These are phyloP conservation scores for Salix viminalis DNA, from an alignment of 345 rosid genomes.

Conservation along the genomic window DNA sequence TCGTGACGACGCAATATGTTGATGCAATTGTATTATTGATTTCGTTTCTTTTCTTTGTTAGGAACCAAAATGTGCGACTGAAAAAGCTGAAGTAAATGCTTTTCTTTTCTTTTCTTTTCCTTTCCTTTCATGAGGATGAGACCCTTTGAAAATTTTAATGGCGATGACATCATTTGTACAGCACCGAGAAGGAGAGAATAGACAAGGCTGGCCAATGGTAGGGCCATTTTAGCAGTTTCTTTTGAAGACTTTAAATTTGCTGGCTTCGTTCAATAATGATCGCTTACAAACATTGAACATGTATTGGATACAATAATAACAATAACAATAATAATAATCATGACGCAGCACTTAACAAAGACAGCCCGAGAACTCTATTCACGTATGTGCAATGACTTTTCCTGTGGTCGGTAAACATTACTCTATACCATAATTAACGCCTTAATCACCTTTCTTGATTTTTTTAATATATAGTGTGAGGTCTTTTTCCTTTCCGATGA, in stretches of 20 bases:
- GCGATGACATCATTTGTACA: conserved; percentile 15
- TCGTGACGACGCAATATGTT: conserved; percentile 18
- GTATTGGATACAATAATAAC: no score
- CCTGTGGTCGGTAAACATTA: neutral
- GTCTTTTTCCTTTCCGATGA: neutral
- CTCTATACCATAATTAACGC: no score
- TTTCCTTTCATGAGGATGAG: conserved; percentile 10
- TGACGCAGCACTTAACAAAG: neutral
- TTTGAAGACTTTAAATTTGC: neutral
- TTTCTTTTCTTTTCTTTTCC: neutral
- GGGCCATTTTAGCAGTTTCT: conserved; percentile 21
- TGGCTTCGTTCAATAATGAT: neutral
- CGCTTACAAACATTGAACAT: neutral
- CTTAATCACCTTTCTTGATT: no score
- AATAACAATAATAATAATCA: neutral
- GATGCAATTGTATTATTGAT: conserved; percentile 11
- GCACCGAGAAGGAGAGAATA: neutral
- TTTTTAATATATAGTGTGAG: no score
- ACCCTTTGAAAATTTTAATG: neutral
- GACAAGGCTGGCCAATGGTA: conserved; percentile 15
- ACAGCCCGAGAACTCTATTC: neutral
- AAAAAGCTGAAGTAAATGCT: conserved; percentile 8
- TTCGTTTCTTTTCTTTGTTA: conserved; percentile 14
- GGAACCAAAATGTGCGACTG: neutral
- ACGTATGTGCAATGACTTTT: neutral